Evolutionary conservation across 1,139 yeast genomes (phyloP), one percentile per base, ranked within the genome.

Genomic region (Zhuliangozyma parablackwelliae): DNA sequence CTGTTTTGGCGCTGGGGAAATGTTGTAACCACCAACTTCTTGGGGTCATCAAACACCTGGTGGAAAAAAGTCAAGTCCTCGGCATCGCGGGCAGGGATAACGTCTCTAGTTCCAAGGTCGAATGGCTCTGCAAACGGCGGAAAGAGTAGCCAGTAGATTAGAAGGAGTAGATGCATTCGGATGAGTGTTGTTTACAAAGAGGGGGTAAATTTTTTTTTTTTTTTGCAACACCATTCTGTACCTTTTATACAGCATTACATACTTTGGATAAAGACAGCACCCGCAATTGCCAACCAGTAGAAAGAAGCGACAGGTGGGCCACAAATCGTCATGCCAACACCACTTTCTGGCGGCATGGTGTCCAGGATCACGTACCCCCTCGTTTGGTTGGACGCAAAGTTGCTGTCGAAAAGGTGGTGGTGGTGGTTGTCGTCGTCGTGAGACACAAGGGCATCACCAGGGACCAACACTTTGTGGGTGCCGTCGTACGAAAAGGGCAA

Each of bases 1-100:
- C 27, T 31, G n/a, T 34, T 31, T 13, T 30, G 13, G 11, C 31
- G 28, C 26, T 12, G 10, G 13, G 10, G 30, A n/a, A n/a, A n/a
- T n/a, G n/a, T n/a, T 10, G 20, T 16, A 5, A n/a, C 9, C 12
- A 27, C 11, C 10, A 6, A 11, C 10, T n/a, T 6, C 10, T 16
- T 7, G 26, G 9, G 29, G 35, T 32, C 33, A 27, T 39, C 42
- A 30, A 36, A 39, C 16, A 36, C 39, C 30, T 39, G 37, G 28
- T 29, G 36, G 28, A 33, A 36, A 33, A 36, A 39, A 10, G 31
- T 35, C 26, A 37, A 30, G 34, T 36, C 37, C 20, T 30, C 32
- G 21, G 31, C 36, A 25, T 33, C 36, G 20, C 7, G 30, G 10
- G 7, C n/a, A 13, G 8, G 26, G 10, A 10, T 34, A 7, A 11